phyloP scores from a whole-genome alignment of 345 rosid species.

The Clarkia xantiana region DNA sequence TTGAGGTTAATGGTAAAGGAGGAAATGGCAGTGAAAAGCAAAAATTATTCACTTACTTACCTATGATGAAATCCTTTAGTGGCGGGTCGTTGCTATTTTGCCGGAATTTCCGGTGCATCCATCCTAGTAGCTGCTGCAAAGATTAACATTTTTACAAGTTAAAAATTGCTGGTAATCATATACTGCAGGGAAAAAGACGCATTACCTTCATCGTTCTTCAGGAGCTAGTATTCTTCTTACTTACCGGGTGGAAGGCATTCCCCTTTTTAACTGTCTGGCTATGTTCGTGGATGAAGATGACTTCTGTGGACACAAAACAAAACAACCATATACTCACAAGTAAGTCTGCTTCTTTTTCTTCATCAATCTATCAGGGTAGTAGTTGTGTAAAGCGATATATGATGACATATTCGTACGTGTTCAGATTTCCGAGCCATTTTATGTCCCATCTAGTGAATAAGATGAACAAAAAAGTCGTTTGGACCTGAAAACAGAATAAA shows the following conservation, averaged over 20 bases:
- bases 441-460: too few species aligned
- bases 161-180: not conserved
- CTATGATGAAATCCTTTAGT: slow-evolving; percentile 39
- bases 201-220: slow-evolving; percentile 41
- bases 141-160: slow-evolving; percentile 1
- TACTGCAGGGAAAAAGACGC: not conserved
- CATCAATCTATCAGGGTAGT: not conserved
- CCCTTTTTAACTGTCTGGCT: not conserved
- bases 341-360: slow-evolving; percentile 12
- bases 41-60: slow-evolving; percentile 20
- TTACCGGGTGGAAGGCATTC: slow-evolving; percentile 7
- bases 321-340: slow-evolving; percentile 48
- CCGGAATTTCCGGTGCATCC: slow-evolving; percentile 82
- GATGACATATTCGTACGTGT: too few species aligned
- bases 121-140: slow-evolving; percentile 52
- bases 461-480: too few species aligned
- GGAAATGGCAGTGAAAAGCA: not conserved
- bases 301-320: slow-evolving; percentile 14
- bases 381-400: too few species aligned
- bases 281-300: slow-evolving; percentile 15
- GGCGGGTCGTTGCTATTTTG: slow-evolving; percentile 38
- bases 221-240: slow-evolving; percentile 10
- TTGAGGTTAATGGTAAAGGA: not conserved
- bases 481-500: too few species aligned
- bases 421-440: too few species aligned